phyloP scores from a whole-genome alignment of 2,329 filamentous ascomycete genomes.

The Aspergillus chevalieri region DNA sequence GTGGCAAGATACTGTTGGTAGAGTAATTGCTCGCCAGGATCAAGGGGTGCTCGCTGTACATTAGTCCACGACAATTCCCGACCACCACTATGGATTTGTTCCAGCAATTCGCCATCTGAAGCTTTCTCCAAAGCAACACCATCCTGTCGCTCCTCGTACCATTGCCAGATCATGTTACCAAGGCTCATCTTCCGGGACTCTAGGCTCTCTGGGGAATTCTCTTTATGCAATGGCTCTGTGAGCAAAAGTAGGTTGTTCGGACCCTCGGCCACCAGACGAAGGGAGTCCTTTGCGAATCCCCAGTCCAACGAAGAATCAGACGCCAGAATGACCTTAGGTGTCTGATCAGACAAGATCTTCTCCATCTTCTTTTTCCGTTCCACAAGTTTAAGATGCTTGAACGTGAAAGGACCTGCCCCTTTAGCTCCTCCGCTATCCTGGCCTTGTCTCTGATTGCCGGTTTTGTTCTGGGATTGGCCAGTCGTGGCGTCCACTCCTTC shows the following conservation, averaged over 20 bases:
- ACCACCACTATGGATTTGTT: constrained; percentile 62
- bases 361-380: constrained; percentile 77
- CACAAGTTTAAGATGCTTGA: constrained; percentile 74
- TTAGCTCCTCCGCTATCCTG: constrained; percentile 37
- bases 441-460: constrained; percentile 36
- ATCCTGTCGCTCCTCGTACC: constrained; percentile 65
- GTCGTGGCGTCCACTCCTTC: constrained; percentile 34
- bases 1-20: constrained; percentile 93
- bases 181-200: constrained; percentile 50
- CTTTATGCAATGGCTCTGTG: constrained; percentile 58
- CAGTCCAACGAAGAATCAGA: constrained; percentile 87
- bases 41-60: constrained; percentile 58
- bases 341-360: constrained; percentile 53
- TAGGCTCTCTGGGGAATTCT: constrained; percentile 15
- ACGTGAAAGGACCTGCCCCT: constrained; percentile 72
- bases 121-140: constrained; percentile 56
- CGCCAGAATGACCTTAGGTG: constrained; percentile 72
- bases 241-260: constrained; percentile 78
- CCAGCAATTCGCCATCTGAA: constrained; percentile 52
- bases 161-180: constrained; percentile 71
- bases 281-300: constrained; percentile 82
- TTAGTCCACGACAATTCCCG: constrained; percentile 57
- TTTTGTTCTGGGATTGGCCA: constrained; percentile 32
- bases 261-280: constrained; percentile 68
- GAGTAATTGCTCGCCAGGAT: constrained; percentile 67